Conservation (phyloP, 1,284 basidiomycete genomes). For the Trichosporon sp. region DNA sequence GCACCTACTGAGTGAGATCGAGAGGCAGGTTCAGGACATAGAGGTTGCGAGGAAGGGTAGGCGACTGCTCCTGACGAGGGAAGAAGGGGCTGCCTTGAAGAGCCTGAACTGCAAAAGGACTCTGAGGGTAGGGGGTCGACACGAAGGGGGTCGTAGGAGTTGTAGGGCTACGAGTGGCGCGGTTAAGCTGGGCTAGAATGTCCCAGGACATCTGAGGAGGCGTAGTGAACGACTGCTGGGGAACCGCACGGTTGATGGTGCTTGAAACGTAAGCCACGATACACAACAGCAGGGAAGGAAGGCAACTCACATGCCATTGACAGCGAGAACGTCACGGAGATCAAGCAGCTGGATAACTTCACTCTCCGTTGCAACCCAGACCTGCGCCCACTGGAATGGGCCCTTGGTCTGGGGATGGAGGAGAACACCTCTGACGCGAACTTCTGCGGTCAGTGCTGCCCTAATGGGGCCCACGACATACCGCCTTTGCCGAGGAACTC, state of each 20-base stretch:
- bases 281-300: background rate
- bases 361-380: constrained; percentile 32
- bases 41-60: constrained; percentile 37
- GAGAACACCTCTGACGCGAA: constrained; percentile 29
- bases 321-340: constrained; percentile 27
- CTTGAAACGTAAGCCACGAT: constrained; percentile 12
- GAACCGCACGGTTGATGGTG: constrained; percentile 13
- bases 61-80: constrained; percentile 7
- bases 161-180: constrained; percentile 3
- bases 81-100: constrained; percentile 1
- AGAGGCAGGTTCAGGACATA: constrained; percentile 44
- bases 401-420: constrained; percentile 22
- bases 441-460: constrained; percentile 13
- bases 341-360: constrained; percentile 32
- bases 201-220: constrained; percentile 20
- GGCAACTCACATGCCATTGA: constrained; percentile 34
- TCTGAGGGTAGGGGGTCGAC: constrained; percentile 8
- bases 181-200: constrained; percentile 7
- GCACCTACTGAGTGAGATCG: constrained; percentile 38
- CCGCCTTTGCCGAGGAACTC: constrained; percentile 35
- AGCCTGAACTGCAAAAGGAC: constrained; percentile 5
- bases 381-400: constrained; percentile 36
- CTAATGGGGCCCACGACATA: constrained; percentile 13
- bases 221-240: constrained; percentile 1
- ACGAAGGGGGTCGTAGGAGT: constrained; percentile 6